Conservation (phyloP, 148 eudicot genomes). For the Chenopodium suecicum region DNA sequence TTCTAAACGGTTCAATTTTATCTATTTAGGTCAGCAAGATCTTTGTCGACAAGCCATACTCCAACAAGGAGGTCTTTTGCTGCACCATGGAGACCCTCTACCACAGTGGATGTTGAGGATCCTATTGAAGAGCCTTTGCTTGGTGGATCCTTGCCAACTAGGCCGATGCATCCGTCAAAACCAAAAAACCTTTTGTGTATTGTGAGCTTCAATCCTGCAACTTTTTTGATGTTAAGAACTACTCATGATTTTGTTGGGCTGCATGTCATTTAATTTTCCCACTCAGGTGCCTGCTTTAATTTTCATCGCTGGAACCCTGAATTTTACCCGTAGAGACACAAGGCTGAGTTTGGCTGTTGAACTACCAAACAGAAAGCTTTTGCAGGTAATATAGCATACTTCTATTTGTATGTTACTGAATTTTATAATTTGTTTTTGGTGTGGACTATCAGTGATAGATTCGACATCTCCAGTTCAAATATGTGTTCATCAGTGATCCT, state of each 20-base stretch:
- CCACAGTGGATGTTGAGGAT: conserved; percentile 25
- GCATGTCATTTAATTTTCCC: neutral
- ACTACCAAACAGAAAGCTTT: conserved; percentile 48
- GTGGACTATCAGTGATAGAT: neutral
- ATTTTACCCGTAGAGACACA: conserved; percentile 32
- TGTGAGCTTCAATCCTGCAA: conserved; percentile 43
- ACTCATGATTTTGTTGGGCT: neutral
- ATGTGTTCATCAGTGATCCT: neutral
- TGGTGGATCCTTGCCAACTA: conserved; percentile 38
- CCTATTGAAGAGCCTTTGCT: conserved; percentile 56
- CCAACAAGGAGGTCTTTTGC: conserved; percentile 47
- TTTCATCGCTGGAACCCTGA: conserved; percentile 39
- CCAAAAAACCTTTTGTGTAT: conserved; percentile 54
- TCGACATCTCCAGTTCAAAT: neutral
- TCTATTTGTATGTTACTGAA: neutral
- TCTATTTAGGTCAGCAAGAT: conserved; percentile 68
- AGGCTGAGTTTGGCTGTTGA: conserved; percentile 21
- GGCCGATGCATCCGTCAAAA: conserved; percentile 37
- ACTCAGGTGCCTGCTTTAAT: conserved; percentile 51
- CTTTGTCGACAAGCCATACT: conserved; percentile 57
- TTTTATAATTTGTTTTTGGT: neutral
- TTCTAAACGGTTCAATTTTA: neutral
- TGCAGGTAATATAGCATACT: conserved; percentile 39
- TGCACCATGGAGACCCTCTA: conserved; percentile 28
- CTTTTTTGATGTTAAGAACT: conserved; percentile 8